Base-by-base conservation (phyloP, 2,329 filamentous ascomycete species). In the Leptodontidium sp. region DNA sequence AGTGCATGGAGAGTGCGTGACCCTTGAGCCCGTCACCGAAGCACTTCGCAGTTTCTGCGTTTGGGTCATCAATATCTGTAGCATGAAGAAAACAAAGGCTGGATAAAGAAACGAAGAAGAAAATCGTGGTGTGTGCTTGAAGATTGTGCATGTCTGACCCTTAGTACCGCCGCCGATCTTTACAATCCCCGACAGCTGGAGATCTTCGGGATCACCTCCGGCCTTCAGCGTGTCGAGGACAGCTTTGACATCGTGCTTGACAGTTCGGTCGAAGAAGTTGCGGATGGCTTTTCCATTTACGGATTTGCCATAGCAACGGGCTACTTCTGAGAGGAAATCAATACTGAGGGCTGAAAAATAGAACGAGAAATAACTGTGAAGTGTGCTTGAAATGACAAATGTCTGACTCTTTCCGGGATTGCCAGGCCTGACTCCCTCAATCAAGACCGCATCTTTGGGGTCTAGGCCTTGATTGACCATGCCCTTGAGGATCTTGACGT, bases 321-420 rank as follows among this genome's bases (percentile, higher is more conserved):
- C 71, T 17, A 72, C 68, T 55, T 71, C 67, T 72, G 55, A 14
- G 49, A 45, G 14, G 38, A 62, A 14, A 69, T 71, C 64, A 72
- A 72, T 58, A 72, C 17, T 38, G 12, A 4, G 4, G 21, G 26
- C 26, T 38, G 21, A 38, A 50, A 40, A 62, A 17, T n/a, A 17
- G 4, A 45, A 68, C 35, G 55, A 26, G 64, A 67, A 26, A 53
- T 47, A 71, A 69, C 66, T 57, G 38, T 72, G 65, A 24, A 49
- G 26, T 64, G 61, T 64, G 61, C 49, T 64, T 53, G 49, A 55
- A 57, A 38, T 26, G 38, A 35, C 2, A 17, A 15, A 61, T 26
- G 38, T 5, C 43, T 61, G 38, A 47, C 58, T 17, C 38, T 24
- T 45, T 47, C 58, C 53, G 21, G 53, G 32, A 57, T 38, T 35